Percentiles rank a stretch among this genome's conserved stretches.
Evolutionary conservation across 345 rosid genomes (phyloP).

Genomic region (Ceriops tagal): DNA sequence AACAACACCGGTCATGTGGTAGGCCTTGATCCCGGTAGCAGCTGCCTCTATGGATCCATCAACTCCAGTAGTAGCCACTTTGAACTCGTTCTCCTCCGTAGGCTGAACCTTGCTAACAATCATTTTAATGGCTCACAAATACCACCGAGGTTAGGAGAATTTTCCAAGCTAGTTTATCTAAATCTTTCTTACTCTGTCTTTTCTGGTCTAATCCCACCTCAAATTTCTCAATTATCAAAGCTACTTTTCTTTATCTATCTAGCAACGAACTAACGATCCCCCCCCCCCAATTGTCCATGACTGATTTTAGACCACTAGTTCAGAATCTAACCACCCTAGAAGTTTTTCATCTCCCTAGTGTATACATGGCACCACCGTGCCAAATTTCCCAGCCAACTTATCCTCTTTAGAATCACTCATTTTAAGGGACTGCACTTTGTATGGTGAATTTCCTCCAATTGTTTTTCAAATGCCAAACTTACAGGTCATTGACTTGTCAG

Average conservation of each 20-base stretch:
- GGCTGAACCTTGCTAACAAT: neutral
- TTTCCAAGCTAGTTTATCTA: neutral
- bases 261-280: neutral
- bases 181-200: neutral
- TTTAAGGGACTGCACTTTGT: neutral
- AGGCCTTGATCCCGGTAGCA: neutral
- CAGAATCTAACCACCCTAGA: neutral
- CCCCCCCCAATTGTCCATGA: too few relatives aligned
- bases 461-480: constrained; percentile 1
- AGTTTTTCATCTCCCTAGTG: neutral
- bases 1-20: neutral
- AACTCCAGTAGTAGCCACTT: neutral
- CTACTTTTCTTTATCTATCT: neutral
- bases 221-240: neutral
- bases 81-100: neutral
- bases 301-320: neutral
- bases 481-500: neutral
- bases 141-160: neutral
- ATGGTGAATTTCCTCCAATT: neutral
- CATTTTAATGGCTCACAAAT: neutral
- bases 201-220: neutral
- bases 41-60: neutral
- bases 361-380: neutral
- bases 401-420: neutral
- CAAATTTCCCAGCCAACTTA: neutral